Base-by-base conservation (phyloP, 331 rosid genomes). In the Quercus tomentella region DNA sequence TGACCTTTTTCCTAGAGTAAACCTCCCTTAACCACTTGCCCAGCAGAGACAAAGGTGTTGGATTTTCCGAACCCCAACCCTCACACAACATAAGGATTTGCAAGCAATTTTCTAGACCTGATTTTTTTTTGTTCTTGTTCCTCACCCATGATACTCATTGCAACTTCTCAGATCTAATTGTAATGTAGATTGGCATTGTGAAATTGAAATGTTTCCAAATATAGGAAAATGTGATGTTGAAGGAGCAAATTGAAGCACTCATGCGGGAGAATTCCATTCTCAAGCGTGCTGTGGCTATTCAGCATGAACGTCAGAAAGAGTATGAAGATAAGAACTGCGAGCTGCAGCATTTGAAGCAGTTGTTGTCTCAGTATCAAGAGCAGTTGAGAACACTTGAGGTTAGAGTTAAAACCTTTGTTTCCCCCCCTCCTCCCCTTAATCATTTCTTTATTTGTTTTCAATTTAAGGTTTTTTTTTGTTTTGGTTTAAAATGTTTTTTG, bases 311-410 rank as follows among this genome's bases (percentile, higher is more conserved):
- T 15, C 89, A 84, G 65, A 72, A 86, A 66, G 97, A 94, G 68
- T 88, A 77, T 11, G 97, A 94, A 65, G 82, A 78, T 7, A 88
- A 76, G 89, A 87, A 74, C 70, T 87, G 84, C 21, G 97, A 94
- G 82, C 79, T 90, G 86, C 93, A 89, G 80, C 90, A 91, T 72
- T 79, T 92, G 88, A 94, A 87, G 89, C 94, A 89, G 86, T 65
- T 88, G 82, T 87, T 84, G 21, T 72, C 97, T 86, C 97, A 94
- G 72, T 92, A 94, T 78, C 97, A 94, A 82, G 98, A 90, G 74
- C 97, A 92, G 83, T 70, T 91, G 74, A 87, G 93, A 87, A 91
- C 85, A 15, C 92, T 92, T 18, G 97, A 94, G 98, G 97, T 94
- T n/a, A 58, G 93, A 43, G 75, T 81, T 3, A 61, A 54, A 61